phyloP scores from a whole-genome alignment of 2,329 filamentous ascomycete genomes.

The Penicillium sp. region DNA sequence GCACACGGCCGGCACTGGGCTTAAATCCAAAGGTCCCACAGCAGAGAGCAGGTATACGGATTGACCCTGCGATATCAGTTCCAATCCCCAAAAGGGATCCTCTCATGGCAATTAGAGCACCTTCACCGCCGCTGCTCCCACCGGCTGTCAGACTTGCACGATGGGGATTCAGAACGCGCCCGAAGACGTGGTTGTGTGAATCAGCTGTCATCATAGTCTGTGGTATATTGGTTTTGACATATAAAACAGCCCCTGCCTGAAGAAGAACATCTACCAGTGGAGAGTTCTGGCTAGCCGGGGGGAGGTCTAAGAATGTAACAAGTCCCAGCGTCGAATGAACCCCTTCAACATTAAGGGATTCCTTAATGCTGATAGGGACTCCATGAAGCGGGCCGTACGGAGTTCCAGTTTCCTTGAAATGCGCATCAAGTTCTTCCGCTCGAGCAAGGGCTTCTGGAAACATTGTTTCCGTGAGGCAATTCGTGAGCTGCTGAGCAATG shows the following conservation, averaged over 20 bases:
- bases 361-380: conserved; percentile 36
- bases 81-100: conserved; percentile 37
- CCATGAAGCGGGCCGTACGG: conserved; percentile 39
- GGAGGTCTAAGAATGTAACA: conserved; percentile 21
- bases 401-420: conserved; percentile 24
- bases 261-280: conserved; percentile 23
- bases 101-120: conserved; percentile 36
- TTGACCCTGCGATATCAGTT: conserved; percentile 29
- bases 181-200: conserved; percentile 29
- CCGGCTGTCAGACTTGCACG: conserved; percentile 23
- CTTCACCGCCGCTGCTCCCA: conserved; percentile 35
- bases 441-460: conserved; percentile 29
- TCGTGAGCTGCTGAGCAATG: conserved; percentile 37
- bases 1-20: conserved; percentile 32
- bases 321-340: conserved; percentile 25
- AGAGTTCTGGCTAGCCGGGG: conserved; percentile 16
- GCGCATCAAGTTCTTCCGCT: conserved; percentile 37
- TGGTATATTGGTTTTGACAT: conserved; percentile 34
- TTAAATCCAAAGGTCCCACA: conserved; percentile 39
- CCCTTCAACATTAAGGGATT: conserved; percentile 22
- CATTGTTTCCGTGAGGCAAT: conserved; percentile 37
- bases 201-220: conserved; percentile 34
- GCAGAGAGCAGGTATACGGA: conserved; percentile 39
- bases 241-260: conserved; percentile 28
- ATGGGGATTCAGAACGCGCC: conserved; percentile 27